Conservation (phyloP, 768 basidiomycete species). For the Butyriboletus loyo region DNA sequence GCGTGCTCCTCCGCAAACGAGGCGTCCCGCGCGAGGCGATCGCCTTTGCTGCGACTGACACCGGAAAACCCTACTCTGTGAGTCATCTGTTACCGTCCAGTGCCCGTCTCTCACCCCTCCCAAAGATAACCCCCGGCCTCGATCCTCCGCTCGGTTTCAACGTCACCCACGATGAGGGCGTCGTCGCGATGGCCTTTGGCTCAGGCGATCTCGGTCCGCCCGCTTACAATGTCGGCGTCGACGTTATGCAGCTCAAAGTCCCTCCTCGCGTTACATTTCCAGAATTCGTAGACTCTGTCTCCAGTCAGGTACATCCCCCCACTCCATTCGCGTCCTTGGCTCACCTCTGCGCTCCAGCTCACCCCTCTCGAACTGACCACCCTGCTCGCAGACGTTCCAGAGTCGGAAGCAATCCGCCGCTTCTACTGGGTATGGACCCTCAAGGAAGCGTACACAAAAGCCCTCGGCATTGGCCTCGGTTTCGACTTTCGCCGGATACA, state of each 20-base stretch:
- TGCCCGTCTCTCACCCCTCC: slow-evolving; percentile 4
- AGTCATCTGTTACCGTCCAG: slow-evolving; percentile 25
- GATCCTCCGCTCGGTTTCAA: slow-evolving; percentile 71
- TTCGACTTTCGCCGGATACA: slow-evolving; percentile 80
- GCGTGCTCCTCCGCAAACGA: slow-evolving; percentile 57
- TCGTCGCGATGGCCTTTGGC: slow-evolving; percentile 64
- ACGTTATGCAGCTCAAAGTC: slow-evolving; percentile 75
- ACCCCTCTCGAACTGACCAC: slow-evolving; percentile 36
- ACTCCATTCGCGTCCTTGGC: neutral
- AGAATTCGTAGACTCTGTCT: slow-evolving; percentile 61
- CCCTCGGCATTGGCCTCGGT: slow-evolving; percentile 76
- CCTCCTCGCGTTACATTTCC: slow-evolving; percentile 55
- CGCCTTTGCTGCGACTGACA: slow-evolving; percentile 52
- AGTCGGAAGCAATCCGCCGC: slow-evolving; percentile 50
- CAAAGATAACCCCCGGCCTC: slow-evolving; percentile 43
- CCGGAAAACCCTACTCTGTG: slow-evolving; percentile 78
- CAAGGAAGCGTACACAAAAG: slow-evolving; percentile 92
- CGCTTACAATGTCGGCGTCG: slow-evolving; percentile 61
- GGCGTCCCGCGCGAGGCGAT: slow-evolving; percentile 49
- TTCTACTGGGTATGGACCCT: slow-evolving; percentile 88
- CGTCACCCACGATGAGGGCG: slow-evolving; percentile 73
- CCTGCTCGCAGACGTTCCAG: slow-evolving; percentile 38
- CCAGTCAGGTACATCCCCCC: slow-evolving; percentile 52
- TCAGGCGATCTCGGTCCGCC: slow-evolving; percentile 51
- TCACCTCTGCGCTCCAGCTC: slow-evolving; percentile 33